These are phyloP conservation scores for Lathyrus tuberosus DNA, from an alignment of 306 rosid species.

Conservation along the genomic window DNA sequence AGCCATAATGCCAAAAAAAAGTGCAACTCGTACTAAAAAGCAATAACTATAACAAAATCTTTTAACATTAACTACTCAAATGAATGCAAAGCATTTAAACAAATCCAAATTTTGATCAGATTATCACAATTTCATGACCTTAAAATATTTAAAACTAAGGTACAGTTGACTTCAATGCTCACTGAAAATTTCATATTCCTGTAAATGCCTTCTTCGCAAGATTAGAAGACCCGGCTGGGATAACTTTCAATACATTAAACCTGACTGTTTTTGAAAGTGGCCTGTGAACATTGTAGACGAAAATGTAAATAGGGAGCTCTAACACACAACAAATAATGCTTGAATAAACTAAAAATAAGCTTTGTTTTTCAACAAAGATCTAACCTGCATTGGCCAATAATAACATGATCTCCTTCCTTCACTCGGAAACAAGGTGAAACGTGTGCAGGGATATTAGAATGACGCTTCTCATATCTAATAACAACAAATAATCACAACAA, in stretches of 20 bases:
- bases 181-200: not conserved
- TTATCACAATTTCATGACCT: not conserved
- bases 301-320: not conserved
- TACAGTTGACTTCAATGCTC: not conserved
- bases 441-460: slow-evolving; percentile 7
- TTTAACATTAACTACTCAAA: not conserved
- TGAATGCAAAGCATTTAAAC: not conserved
- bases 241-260: slow-evolving; percentile 5
- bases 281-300: not conserved
- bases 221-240: not conserved
- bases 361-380: not conserved
- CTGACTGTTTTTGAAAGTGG: slow-evolving; percentile 4
- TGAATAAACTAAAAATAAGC: not conserved
- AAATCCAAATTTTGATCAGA: not conserved
- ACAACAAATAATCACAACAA: not conserved
- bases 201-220: slow-evolving; percentile 2
- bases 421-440: slow-evolving; percentile 13
- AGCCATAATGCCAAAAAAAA: not conserved
- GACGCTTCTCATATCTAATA: slow-evolving; percentile 1
- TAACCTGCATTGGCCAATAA: slow-evolving; percentile 8
- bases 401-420: slow-evolving; percentile 15
- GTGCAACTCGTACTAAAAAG: not conserved
- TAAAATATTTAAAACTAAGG: not conserved
- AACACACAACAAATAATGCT: not conserved
- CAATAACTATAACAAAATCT: not conserved